phyloP scores from a whole-genome alignment of 139 green algal genomes.

The Chlorella sp. region DNA sequence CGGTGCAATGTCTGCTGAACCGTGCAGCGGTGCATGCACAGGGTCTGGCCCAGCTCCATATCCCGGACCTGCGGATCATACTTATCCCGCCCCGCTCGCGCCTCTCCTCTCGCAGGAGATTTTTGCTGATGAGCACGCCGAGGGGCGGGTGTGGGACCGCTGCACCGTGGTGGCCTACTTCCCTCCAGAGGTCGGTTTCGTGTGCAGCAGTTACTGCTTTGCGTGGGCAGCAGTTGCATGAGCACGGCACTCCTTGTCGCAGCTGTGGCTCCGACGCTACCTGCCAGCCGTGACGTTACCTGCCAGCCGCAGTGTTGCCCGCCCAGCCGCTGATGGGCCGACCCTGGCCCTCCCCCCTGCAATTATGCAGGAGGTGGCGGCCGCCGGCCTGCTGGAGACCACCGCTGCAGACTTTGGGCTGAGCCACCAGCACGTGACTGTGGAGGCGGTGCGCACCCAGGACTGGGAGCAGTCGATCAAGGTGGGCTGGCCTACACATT shows the following conservation, averaged over 20 bases:
- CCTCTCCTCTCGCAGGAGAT: slow-evolving; percentile 46
- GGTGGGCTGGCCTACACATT: not conserved
- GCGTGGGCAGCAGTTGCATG: too few relatives aligned
- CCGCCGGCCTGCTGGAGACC: slow-evolving; percentile 3
- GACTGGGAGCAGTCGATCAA: slow-evolving; percentile 78
- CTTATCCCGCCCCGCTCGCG: too few relatives aligned
- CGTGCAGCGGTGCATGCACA: too few relatives aligned
- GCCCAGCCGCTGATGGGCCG: too few relatives aligned
- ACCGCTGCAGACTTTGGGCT: slow-evolving; percentile 21
- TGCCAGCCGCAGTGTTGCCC: too few relatives aligned
- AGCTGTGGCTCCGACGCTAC: too few relatives aligned
- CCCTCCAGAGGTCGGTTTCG: slow-evolving; percentile 50
- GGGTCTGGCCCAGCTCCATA: too few relatives aligned
- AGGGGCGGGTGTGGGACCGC: slow-evolving; percentile 64
- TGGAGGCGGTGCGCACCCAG: slow-evolving; percentile 60
- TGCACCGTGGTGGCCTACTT: slow-evolving; percentile 75
- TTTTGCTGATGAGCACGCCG: slow-evolving; percentile 47
- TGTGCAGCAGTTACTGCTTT: too few relatives aligned
- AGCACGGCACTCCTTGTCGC: too few relatives aligned
- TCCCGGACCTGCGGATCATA: too few relatives aligned
- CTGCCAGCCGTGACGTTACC: too few relatives aligned
- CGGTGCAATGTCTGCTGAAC: too few relatives aligned
- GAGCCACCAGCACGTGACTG: not conserved
- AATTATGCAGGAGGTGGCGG: not conserved
- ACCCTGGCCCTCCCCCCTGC: slow-evolving; percentile 13